Percentiles rank a stretch among this genome's conserved stretches.
phyloP scores from a whole-genome alignment of 2,329 filamentous ascomycete genomes.

The Paraphaeosphaeria minitans region DNA sequence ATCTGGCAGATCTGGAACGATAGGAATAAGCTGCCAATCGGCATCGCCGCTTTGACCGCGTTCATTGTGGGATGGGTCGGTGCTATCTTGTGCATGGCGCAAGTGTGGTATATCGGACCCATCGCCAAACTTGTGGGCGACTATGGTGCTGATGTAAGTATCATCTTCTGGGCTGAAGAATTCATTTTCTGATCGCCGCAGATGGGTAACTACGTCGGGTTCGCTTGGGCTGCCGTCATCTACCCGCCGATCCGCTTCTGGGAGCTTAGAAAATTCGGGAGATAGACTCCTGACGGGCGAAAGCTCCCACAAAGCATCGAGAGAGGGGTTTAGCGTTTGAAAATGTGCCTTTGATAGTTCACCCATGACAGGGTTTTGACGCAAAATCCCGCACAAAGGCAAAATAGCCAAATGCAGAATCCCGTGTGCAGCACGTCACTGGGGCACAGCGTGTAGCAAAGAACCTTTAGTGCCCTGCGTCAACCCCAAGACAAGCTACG shows the following conservation, averaged over 20 bases:
- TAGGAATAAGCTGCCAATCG: constrained; percentile 63
- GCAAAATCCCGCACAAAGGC: too few relatives aligned
- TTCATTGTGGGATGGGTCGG: constrained; percentile 70
- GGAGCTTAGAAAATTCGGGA: constrained; percentile 57
- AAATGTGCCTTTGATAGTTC: too few relatives aligned
- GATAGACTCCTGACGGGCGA: constrained; percentile 35
- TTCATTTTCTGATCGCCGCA: constrained; percentile 20
- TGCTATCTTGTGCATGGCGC: constrained; percentile 69
- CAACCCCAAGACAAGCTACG: not conserved
- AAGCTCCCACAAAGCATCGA: not conserved
- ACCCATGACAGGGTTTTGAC: too few relatives aligned
- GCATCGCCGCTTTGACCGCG: constrained; percentile 64
- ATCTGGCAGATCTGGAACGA: constrained; percentile 68
- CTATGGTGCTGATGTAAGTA: constrained; percentile 62
- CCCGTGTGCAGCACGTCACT: not conserved
- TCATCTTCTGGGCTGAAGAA: constrained; percentile 1
- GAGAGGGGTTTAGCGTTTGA: too few relatives aligned
- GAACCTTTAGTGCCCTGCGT: not conserved
- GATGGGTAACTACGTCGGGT: constrained; percentile 66
- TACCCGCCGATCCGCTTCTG: constrained; percentile 60
- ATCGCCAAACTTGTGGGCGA: constrained; percentile 63
- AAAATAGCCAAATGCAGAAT: too few relatives aligned
- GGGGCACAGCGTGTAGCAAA: too few relatives aligned
- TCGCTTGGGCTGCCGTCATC: constrained; percentile 62
- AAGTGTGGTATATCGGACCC: constrained; percentile 72